Base-by-base conservation (phyloP, 1,284 basidiomycete species). In the Caloboletus inedulis region DNA sequence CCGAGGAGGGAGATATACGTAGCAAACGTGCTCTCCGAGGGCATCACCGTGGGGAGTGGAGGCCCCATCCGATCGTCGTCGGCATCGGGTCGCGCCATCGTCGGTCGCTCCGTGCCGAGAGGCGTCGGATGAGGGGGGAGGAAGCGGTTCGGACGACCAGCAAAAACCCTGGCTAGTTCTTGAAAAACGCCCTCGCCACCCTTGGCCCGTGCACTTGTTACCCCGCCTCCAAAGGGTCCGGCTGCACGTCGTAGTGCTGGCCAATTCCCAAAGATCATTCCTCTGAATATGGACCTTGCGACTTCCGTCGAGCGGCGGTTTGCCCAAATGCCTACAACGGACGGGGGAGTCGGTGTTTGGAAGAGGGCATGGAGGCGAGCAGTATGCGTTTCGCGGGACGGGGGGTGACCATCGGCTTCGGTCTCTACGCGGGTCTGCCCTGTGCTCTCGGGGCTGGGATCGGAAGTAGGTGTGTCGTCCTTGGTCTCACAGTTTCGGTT, bases 1-100 rank as follows among this genome's bases (percentile, higher is more conserved):
- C 81, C 82, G 12, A 91, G 76, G 1, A 94, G 74, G 30, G 76
- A 66, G 43, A 94, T 76, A 62, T 89, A 88, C 8, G 82, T 64
- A 25, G 80, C 74, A 64, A 84, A 91, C 13, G 78, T 76, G 18
- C 59, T 60, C 41, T 75, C 72, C 39, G 73, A 73, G 0, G 84
- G 84, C 18, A 77, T 56, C 39, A 88, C 69, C 71, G 75, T 66
- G 61, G 59, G 68, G 1, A 69, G 54, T 2, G 64, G 49, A 0
- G 62, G 56, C 2, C 60, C 65, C 8, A 64, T 7, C 4, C 3
- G 53, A 23, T 53, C 54, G 18, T 47, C 33, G 3, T 10, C 39
- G 7, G 3, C 7, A 12, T 33, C 35, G 2, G 47, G 35, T 21
- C 6, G 34, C 0, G 53, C 45, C 41, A 41, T 51, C 40, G 25